Evolutionary conservation across 768 basidiomycete genomes (phyloP).

Genomic region (Tricholoma sp.): DNA sequence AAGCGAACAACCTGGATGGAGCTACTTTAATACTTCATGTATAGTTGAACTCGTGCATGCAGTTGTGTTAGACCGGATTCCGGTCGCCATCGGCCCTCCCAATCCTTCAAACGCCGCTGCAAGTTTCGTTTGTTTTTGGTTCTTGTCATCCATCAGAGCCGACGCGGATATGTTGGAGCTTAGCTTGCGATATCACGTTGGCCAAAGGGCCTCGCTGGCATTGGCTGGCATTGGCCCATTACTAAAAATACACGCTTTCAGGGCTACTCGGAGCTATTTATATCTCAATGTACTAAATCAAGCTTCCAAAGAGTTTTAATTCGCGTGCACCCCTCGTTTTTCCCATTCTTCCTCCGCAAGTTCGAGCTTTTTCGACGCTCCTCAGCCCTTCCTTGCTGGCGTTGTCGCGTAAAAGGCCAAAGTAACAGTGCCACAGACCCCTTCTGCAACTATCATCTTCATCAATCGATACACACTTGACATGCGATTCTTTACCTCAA

Average conservation of each 20-base stretch:
- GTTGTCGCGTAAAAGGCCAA: not conserved
- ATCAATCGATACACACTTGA: not conserved
- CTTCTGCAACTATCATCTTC: not conserved
- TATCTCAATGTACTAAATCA: not conserved
- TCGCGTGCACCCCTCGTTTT: not conserved
- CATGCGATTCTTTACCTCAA: not conserved
- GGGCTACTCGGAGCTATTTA: not conserved
- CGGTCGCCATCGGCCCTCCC: no score
- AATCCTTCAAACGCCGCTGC: no score
- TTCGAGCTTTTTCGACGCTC: not conserved
- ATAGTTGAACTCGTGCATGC: no score
- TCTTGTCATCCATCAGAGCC: not conserved
- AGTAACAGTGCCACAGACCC: not conserved
- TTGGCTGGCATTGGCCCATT: not conserved
- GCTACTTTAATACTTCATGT: no score
- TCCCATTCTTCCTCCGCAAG: not conserved
- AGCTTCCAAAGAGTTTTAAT: not conserved
- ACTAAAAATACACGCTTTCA: not conserved
- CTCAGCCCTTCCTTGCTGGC: not conserved
- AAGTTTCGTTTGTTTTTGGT: not conserved
- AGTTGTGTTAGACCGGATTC: no score
- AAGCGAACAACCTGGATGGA: no score
- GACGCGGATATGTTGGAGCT: not conserved
- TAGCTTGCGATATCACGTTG: not conserved
- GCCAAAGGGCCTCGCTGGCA: not conserved